Percentiles rank a stretch among this genome's conserved stretches.
phyloP scores from a whole-genome alignment of 345 rosid species.

The Brassica rapa region DNA sequence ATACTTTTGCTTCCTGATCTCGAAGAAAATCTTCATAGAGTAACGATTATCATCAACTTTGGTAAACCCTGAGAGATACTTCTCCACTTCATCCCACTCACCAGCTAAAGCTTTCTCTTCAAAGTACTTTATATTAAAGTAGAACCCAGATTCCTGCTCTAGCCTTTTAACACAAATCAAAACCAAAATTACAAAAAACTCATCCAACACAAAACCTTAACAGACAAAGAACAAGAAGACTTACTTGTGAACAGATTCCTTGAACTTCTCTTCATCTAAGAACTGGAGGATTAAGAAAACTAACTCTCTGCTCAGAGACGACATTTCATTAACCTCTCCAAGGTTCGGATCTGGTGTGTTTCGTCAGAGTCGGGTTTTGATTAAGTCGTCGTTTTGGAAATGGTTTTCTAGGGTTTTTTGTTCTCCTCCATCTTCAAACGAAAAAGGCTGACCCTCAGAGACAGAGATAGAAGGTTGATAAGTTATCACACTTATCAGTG shows the following conservation, averaged over 20 bases:
- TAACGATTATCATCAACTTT: conserved; percentile 89
- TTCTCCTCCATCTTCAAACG: conserved; percentile 26
- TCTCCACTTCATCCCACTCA: conserved; percentile 96
- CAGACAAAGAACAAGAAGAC: neutral
- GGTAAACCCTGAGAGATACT: conserved; percentile 82
- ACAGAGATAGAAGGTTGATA: conserved; percentile 36
- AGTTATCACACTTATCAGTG: neutral
- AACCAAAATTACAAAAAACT: neutral
- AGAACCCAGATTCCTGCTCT: conserved; percentile 93
- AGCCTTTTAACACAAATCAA: conserved; percentile 44
- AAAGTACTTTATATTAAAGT: conserved; percentile 81
- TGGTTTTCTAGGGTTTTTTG: conserved; percentile 42
- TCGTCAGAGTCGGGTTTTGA: conserved; percentile 20
- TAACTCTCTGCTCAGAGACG: conserved; percentile 68
- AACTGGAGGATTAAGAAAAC: conserved; percentile 67
- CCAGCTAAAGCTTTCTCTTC: conserved; percentile 89
- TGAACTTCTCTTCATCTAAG: conserved; percentile 54
- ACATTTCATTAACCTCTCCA: conserved; percentile 40
- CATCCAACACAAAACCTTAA: neutral
- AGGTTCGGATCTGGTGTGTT: conserved; percentile 25
- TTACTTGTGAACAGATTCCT: conserved; percentile 63
- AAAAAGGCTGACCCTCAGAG: conserved; percentile 34
- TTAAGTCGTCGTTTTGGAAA: conserved; percentile 24
- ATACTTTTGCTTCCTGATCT: conserved; percentile 64
- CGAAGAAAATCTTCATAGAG: conserved; percentile 60